These are phyloP conservation scores for Pichia sp. DNA, from an alignment of 1,139 yeast genomes.

Conservation along the genomic window DNA sequence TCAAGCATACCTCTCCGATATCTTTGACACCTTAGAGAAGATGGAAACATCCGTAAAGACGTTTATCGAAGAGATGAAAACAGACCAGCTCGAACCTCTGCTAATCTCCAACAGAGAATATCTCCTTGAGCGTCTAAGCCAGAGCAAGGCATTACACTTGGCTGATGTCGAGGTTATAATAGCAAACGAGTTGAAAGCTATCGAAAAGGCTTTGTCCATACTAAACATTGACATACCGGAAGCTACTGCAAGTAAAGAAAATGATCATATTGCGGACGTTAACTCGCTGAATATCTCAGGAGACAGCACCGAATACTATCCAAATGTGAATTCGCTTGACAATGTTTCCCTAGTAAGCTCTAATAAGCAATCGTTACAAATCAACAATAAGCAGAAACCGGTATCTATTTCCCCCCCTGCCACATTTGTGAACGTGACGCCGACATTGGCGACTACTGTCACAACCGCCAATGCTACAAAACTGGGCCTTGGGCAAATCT, in stretches of 20 bases:
- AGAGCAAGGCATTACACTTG: conserved; percentile 17
- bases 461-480: conserved; percentile 2
- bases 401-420: conserved; percentile 11
- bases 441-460: conserved; percentile 1
- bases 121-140: conserved; percentile 17
- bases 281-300: conserved; percentile 1
- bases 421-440: not conserved
- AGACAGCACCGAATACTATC: conserved; percentile 11
- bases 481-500: not conserved
- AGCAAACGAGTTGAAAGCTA: conserved; percentile 29
- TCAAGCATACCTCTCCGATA: conserved; percentile 38
- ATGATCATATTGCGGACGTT: not conserved
- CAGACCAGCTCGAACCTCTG: conserved; percentile 21
- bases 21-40: conserved; percentile 29
- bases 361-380: conserved; percentile 3
- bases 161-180: conserved; percentile 24
- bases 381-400: not conserved
- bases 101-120: conserved; percentile 20
- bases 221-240: conserved; percentile 12
- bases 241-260: not conserved
- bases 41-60: conserved; percentile 26
- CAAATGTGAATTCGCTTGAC: not conserved
- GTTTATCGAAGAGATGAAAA: conserved; percentile 18
- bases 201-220: conserved; percentile 28
- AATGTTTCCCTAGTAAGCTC: conserved; percentile 1